Conservation (phyloP, 305 asterid species). For the Fraxinus baroniana region DNA sequence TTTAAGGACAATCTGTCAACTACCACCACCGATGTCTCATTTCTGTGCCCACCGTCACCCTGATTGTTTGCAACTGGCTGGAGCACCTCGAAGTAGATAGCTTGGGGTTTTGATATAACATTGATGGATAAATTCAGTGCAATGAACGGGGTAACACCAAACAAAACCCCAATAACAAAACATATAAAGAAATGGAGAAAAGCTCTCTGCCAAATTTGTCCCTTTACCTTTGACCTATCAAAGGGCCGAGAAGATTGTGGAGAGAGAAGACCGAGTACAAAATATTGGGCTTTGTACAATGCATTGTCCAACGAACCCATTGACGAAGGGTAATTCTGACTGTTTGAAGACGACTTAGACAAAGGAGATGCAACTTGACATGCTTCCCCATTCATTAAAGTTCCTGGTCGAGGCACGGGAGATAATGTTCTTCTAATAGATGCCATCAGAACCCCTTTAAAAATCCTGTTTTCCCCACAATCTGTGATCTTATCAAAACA, state of each 20-base stretch:
- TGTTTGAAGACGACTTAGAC: conserved; percentile 60
- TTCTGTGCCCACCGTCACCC: conserved; percentile 24
- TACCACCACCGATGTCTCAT: conserved; percentile 26
- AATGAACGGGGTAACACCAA: conserved; percentile 60
- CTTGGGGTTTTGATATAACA: conserved; percentile 38
- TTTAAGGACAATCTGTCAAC: conserved; percentile 25
- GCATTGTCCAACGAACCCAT: conserved; percentile 51
- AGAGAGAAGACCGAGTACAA: conserved; percentile 45
- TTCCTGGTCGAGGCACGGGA: conserved; percentile 59
- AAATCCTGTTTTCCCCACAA: conserved; percentile 19
- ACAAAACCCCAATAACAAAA: conserved; percentile 55
- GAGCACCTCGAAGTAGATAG: conserved; percentile 42
- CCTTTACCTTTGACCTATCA: conserved; percentile 60
- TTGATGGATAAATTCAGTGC: conserved; percentile 38
- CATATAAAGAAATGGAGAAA: conserved; percentile 55
- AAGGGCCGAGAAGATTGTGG: conserved; percentile 50
- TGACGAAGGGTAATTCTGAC: conserved; percentile 40
- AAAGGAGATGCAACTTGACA: conserved; percentile 56
- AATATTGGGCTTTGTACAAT: conserved; percentile 42
- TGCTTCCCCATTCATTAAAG: conserved; percentile 52
- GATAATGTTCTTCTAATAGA: conserved; percentile 69
- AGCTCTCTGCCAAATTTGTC: conserved; percentile 61
- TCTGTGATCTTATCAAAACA: conserved; percentile 8
- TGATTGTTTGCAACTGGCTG: conserved; percentile 30
- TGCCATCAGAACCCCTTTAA: conserved; percentile 46